Percentiles rank a stretch among this genome's conserved stretches.
These are phyloP conservation scores for Dioscorea cayenensis DNA, from an alignment of 116 monocot genomes.

Conservation along the genomic window DNA sequence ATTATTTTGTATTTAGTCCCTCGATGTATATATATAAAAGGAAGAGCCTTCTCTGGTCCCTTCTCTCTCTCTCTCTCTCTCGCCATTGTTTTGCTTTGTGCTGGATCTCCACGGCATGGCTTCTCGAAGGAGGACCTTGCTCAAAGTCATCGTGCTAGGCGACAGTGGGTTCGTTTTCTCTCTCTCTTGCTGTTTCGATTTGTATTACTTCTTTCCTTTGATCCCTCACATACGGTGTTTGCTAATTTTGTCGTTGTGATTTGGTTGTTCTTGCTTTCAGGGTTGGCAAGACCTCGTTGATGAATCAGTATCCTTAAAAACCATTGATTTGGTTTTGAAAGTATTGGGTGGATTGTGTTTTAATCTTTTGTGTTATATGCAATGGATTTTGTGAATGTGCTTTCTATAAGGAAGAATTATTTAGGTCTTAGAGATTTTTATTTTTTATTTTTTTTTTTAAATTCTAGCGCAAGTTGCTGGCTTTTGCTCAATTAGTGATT, in stretches of 20 bases:
- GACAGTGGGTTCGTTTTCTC: slow-evolving; percentile 56
- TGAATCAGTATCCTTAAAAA: slow-evolving; percentile 65
- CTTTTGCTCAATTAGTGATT: background rate
- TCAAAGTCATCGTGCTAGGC: slow-evolving; percentile 79
- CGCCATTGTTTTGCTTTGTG: background rate
- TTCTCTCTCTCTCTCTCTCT: background rate
- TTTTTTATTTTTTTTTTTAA: background rate
- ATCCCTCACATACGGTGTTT: background rate
- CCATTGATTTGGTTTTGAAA: background rate
- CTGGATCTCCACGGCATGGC: slow-evolving; percentile 19
- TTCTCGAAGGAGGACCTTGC: slow-evolving; percentile 52
- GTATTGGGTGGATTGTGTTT: background rate
- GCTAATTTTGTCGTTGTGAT: slow-evolving; percentile 2
- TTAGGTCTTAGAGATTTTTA: background rate
- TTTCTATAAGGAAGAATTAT: background rate
- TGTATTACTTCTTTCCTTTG: background rate
- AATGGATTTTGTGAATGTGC: background rate
- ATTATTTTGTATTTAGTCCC: too few species aligned
- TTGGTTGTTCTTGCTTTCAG: slow-evolving; percentile 20
- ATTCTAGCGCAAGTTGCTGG: background rate
- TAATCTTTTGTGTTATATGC: background rate
- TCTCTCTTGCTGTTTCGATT: background rate
- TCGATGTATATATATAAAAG: too few species aligned
- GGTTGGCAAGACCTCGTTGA: slow-evolving; percentile 80
- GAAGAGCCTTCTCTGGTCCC: background rate